Base-by-base conservation (phyloP, 2,329 filamentous ascomycete genomes). In the Chaetothyriales sp. region DNA sequence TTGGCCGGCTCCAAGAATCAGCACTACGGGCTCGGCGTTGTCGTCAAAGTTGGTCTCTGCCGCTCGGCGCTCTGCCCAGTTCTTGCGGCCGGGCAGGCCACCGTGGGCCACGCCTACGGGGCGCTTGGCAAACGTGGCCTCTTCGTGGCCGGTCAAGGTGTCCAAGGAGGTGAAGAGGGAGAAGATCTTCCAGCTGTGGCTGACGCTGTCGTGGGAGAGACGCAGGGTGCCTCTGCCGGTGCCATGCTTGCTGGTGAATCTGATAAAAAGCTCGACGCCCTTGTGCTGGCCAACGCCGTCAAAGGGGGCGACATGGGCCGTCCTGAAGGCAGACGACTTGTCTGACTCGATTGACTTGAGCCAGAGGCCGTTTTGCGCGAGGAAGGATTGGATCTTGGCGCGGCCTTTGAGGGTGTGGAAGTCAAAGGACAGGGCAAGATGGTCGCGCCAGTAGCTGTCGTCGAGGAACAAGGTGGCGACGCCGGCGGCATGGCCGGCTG, bases 1-100 rank as follows among this genome's bases (percentile, higher is more conserved):
- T 61, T 84, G 81, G 0, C 81, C 80, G 19, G 76, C 77, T 37
- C 78, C 80, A 29, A 86, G 64, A 18, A 86, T 73, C 3, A 86
- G 54, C 0, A 85, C 81, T 0, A 69, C 66, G 0, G 82, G 82
- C 2, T 81, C 71, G 7, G 70, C 70, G 0, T 64, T 68, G 25
- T 75, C 69, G 0, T 65, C 59, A 51, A 77, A 78, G 1, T 78
- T 70, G 0, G 61, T 61, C 20, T 78, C 74, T 0, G 67, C 66
- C 1, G 62, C 67, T 9, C 80, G 71, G 47, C 69, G 70, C 54
- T 83, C 77, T 3, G 72, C 66, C 77, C 81, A 85, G 58, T 84
- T 85, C 61, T 75, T 75, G 0, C 76, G 67, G 1, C 70, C 73
- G 0, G 66, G 63, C 49, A 73, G 70, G 4, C 67, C 72, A 0